phyloP scores from a whole-genome alignment of 2,329 filamentous ascomycete species.

The Diatrype stigma region DNA sequence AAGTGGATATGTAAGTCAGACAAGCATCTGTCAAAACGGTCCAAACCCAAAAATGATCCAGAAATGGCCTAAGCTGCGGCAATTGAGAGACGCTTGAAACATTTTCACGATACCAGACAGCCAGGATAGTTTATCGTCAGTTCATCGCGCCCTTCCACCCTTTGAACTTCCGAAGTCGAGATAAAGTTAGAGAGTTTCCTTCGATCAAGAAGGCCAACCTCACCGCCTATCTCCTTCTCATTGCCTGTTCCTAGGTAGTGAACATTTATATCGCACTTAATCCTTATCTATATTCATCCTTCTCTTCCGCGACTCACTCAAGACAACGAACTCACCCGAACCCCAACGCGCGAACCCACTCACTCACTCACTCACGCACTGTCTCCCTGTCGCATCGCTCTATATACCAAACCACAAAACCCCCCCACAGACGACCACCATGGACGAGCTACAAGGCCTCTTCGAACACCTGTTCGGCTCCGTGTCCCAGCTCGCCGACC shows the following conservation, averaged over 20 bases:
- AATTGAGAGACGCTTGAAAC: not conserved
- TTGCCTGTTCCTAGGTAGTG: too few species aligned
- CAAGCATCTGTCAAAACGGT: not conserved
- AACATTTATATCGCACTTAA: too few species aligned
- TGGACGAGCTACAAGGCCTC: conserved; percentile 28
- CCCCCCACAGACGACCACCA: conserved; percentile 8
- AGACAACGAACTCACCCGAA: too few species aligned
- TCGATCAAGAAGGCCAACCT: too few species aligned
- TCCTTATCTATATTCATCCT: too few species aligned
- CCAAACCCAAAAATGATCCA: not conserved
- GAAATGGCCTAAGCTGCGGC: not conserved
- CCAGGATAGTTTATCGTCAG: too few species aligned
- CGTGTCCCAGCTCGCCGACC: conserved; percentile 19
- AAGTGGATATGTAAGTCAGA: not conserved
- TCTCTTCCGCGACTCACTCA: too few species aligned
- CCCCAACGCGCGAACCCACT: not conserved
- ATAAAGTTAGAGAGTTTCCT: too few species aligned
- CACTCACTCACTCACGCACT: not conserved
- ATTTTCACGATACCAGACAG: not conserved
- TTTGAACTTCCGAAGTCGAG: too few species aligned
- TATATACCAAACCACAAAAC: conserved; percentile 3
- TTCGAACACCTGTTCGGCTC: conserved; percentile 26
- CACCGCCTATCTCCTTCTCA: too few species aligned
- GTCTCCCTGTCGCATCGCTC: not conserved
- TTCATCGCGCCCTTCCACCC: not conserved